Base-by-base conservation (phyloP, 345 rosid genomes). In the Dipteronia sinensis region DNA sequence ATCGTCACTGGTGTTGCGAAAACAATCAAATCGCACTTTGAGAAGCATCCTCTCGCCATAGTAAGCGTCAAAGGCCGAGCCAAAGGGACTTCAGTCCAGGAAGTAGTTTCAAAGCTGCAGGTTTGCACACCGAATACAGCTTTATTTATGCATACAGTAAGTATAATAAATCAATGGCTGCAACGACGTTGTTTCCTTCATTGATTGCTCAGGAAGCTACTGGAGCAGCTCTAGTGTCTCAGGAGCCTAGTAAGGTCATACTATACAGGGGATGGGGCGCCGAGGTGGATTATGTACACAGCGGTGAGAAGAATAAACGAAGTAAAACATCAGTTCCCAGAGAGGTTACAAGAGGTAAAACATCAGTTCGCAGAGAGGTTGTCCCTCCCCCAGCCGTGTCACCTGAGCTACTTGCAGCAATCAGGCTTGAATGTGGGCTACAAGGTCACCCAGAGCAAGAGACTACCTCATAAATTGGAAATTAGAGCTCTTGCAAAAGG, bases 11-110 rank as follows among this genome's bases (percentile, higher is more conserved):
- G 98, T 51, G 83, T 95, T 65, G 99, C 94, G 6, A 92, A 84
- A 89, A 68, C 89, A 71, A 89, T 95, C 66, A 90, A 79, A 79
- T 76, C 81, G 53, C 99, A 93, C 86, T 95, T 93, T 79, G 58
- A 81, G 83, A 95, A 81, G 87, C 82, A 92, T 78, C 97, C 96
- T 77, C 87, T 95, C 49, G 98, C 97, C 69, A 90, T 93, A 44
- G 98, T 95, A 40, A 90, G 89, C 62, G 89, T 95, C 65, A 92
- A 95, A 86, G 97, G 98, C 74, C 88, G 99, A 81, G 99, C 99
- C 42, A 87, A 90, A 79, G 98, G 98, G 72, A 95, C 99, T 66
- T 95, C 98, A 2, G 89, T 93, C 72, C 97, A 89, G 81, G 99
- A 95, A 86, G 89, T 95, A 80, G 87, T 89, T 73, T 80, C 86